Evolutionary conservation across 2,329 filamentous ascomycete genomes (phyloP).

Genomic region (Amphichorda felina): DNA sequence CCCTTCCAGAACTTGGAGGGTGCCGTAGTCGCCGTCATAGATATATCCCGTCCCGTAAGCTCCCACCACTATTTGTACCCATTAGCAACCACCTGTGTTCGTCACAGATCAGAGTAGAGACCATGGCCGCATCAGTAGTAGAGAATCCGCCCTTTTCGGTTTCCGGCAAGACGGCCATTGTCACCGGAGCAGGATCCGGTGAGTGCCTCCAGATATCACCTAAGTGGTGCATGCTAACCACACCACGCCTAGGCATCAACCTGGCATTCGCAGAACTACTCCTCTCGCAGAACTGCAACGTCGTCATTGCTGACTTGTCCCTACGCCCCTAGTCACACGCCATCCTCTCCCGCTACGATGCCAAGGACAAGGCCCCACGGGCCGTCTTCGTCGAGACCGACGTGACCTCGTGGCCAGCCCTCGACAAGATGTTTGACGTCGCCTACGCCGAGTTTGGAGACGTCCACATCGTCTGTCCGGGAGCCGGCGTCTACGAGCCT

Average conservation of each 20-base stretch:
- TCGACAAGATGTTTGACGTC: conserved; percentile 20
- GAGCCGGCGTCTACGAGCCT: conserved; percentile 35
- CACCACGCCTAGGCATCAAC: conserved; percentile 22
- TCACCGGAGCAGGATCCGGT: conserved; percentile 17
- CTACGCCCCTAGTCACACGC: conserved; percentile 27
- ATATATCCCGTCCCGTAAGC: too few species aligned
- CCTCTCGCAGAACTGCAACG: conserved; percentile 27
- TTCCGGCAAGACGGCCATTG: conserved; percentile 14
- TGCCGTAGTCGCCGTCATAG: too few species aligned
- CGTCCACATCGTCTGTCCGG: conserved; percentile 30
- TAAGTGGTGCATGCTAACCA: too few species aligned
- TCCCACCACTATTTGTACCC: too few species aligned
- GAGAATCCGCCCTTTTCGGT: conserved; percentile 8
- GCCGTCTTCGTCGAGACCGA: conserved; percentile 31
- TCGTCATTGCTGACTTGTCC: conserved; percentile 29
- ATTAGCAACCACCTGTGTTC: too few species aligned
- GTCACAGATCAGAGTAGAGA: too few species aligned
- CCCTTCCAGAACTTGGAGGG: too few species aligned
- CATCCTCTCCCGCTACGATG: conserved; percentile 12
- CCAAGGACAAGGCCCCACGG: conserved; percentile 10
- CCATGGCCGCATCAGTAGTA: not conserved
- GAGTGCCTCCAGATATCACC: not conserved
- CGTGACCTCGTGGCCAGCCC: conserved; percentile 27
- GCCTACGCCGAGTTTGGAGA: conserved; percentile 21
- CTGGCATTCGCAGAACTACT: conserved; percentile 30